Evolutionary conservation across 805 yeast species (phyloP).

Genomic region (Spathaspora passalidarum): DNA sequence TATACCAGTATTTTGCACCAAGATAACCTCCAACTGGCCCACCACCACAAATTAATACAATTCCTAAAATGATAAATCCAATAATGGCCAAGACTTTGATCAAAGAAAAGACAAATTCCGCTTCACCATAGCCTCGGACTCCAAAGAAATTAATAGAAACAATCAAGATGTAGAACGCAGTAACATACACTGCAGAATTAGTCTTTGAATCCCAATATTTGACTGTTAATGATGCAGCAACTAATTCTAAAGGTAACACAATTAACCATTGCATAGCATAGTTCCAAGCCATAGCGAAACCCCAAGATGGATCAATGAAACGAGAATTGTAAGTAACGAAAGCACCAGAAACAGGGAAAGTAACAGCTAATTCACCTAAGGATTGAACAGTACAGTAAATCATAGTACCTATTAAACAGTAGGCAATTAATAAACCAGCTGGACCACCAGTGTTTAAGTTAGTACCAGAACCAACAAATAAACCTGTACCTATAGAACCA

Average conservation of each 20-base stretch:
- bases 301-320: slow-evolving; percentile 59
- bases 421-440: slow-evolving; percentile 60
- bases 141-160: slow-evolving; percentile 50
- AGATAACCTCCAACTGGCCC: slow-evolving; percentile 46
- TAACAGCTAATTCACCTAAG: slow-evolving; percentile 59
- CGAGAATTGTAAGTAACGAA: slow-evolving; percentile 57
- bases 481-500: slow-evolving; percentile 81
- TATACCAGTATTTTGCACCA: slow-evolving; percentile 47
- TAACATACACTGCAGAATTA: slow-evolving; percentile 58
- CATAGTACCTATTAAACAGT: slow-evolving; percentile 54
- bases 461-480: slow-evolving; percentile 71
- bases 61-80: slow-evolving; percentile 46
- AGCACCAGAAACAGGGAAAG: slow-evolving; percentile 65
- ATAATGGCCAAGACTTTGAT: slow-evolving; percentile 47
- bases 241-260: slow-evolving; percentile 54
- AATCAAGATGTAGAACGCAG: slow-evolving; percentile 47
- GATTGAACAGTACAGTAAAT: slow-evolving; percentile 53
- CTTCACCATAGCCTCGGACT: slow-evolving; percentile 55
- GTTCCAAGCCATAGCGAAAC: slow-evolving; percentile 42
- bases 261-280: slow-evolving; percentile 31
- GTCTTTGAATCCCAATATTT: slow-evolving; percentile 49
- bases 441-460: slow-evolving; percentile 68
- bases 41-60: slow-evolving; percentile 50
- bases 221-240: slow-evolving; percentile 55
- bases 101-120: slow-evolving; percentile 49